These are phyloP conservation scores for Ophiostoma sp. DNA, from an alignment of 2,329 filamentous ascomycete species.

Conservation along the genomic window DNA sequence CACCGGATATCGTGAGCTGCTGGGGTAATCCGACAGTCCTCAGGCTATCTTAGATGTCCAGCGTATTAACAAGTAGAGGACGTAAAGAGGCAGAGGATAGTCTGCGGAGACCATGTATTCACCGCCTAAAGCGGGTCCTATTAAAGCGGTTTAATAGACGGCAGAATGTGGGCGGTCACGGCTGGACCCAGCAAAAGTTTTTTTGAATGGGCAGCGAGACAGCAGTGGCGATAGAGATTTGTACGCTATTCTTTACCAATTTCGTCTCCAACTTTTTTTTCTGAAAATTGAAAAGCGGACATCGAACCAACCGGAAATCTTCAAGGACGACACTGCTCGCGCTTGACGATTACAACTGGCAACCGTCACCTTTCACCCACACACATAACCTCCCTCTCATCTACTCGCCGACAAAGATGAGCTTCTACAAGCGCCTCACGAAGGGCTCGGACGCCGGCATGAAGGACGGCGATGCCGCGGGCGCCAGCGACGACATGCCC, in stretches of 20 bases:
- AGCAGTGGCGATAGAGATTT: slow-evolving; percentile 3
- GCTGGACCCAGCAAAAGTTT: slow-evolving; percentile 15
- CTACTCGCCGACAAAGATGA: not conserved
- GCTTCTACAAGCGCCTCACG: slow-evolving; percentile 64
- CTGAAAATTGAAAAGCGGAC: not conserved
- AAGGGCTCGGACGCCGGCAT: slow-evolving; percentile 39
- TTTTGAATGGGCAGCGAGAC: not conserved
- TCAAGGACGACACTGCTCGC: no score
- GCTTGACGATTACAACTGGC: no score
- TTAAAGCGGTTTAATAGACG: not conserved
- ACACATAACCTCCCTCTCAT: not conserved
- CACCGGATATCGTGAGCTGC: no score
- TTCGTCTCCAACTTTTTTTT: not conserved
- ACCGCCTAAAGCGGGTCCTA: not conserved
- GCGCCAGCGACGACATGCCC: slow-evolving; percentile 37
- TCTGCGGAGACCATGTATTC: no score
- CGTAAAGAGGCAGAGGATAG: not conserved
- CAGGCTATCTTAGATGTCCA: no score
- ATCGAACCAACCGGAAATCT: not conserved
- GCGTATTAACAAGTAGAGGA: not conserved
- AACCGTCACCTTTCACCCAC: no score
- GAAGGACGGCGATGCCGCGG: slow-evolving; percentile 39
- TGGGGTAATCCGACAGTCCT: no score
- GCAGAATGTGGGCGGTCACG: slow-evolving; percentile 12
- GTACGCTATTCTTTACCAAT: not conserved